Conservation (phyloP, 495 filamentous ascomycete species). For the Penicillium crystallinum region DNA sequence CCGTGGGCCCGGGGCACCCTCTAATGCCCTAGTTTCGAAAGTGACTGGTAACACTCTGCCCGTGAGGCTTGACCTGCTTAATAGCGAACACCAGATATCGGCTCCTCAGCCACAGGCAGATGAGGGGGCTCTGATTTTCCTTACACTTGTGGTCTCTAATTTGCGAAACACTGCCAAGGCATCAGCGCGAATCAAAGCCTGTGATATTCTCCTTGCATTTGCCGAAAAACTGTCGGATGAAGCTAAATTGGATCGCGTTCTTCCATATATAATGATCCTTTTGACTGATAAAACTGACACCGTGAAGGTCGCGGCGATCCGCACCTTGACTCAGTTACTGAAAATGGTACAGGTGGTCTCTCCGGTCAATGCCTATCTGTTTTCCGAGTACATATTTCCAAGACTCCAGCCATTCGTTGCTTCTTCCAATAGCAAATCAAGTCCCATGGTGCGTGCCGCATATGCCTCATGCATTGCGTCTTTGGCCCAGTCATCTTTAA, state of each 20-base stretch:
- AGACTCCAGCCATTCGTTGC: slow-evolving; percentile 68
- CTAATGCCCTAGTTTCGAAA: slow-evolving; percentile 18
- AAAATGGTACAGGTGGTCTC: slow-evolving; percentile 83
- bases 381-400: slow-evolving; percentile 90
- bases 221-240: slow-evolving; percentile 90
- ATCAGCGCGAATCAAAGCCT: slow-evolving; percentile 81
- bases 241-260: slow-evolving; percentile 88
- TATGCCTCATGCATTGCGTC: slow-evolving; percentile 91
- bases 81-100: slow-evolving; percentile 61
- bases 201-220: slow-evolving; percentile 90
- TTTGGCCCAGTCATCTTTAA: slow-evolving; percentile 80
- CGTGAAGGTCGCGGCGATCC: slow-evolving; percentile 78
- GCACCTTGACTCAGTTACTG: slow-evolving; percentile 80
- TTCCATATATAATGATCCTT: slow-evolving; percentile 81
- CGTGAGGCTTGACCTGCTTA: slow-evolving; percentile 83
- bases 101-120: slow-evolving; percentile 43
- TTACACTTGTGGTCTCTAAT: slow-evolving; percentile 81
- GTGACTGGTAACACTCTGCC: slow-evolving; percentile 53
- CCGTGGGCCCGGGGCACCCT: slow-evolving; percentile 15
- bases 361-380: slow-evolving; percentile 91
- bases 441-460: slow-evolving; percentile 71
- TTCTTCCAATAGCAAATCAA: slow-evolving; percentile 50
- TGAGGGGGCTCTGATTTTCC: slow-evolving; percentile 88
- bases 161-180: slow-evolving; percentile 83
- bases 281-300: slow-evolving; percentile 75